These are phyloP conservation scores for Hygrocybe coccinea DNA, from an alignment of 768 basidiomycete genomes.

Conservation along the genomic window DNA sequence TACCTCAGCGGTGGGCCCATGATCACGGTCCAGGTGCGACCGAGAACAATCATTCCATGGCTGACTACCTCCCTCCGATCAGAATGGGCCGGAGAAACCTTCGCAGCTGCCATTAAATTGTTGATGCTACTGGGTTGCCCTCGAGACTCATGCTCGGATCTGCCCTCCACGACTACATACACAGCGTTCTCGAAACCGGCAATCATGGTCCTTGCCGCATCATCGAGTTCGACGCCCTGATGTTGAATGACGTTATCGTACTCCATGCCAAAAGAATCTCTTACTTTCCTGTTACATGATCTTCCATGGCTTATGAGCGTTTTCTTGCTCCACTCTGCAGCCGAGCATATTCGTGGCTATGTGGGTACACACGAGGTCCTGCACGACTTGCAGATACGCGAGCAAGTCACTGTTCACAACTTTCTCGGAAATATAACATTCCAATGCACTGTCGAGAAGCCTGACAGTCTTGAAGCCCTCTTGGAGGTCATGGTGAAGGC, in stretches of 20 bases:
- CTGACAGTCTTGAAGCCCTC: background rate
- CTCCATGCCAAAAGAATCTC: background rate
- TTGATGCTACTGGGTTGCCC: too few species aligned
- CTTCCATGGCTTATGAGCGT: background rate
- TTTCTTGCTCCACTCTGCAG: background rate
- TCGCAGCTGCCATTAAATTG: too few species aligned
- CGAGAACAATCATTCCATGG: too few species aligned
- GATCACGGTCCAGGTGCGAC: too few species aligned
- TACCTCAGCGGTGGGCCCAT: too few species aligned
- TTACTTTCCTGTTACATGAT: background rate
- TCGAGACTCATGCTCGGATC: background rate
- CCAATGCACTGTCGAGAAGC: background rate
- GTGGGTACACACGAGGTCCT: background rate
- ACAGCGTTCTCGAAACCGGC: slow-evolving; percentile 2
- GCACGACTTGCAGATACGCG: background rate
- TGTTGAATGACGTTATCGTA: background rate
- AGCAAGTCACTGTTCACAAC: slow-evolving; percentile 1
- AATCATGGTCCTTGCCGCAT: slow-evolving; percentile 1
- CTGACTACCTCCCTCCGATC: too few species aligned
- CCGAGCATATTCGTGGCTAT: background rate
- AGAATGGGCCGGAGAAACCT: too few species aligned
- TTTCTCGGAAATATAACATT: slow-evolving; percentile 1
- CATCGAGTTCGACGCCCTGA: background rate
- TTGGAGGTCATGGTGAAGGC: background rate
- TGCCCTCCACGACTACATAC: slow-evolving; percentile 2